Evolutionary conservation across 805 yeast species (phyloP).

Genomic region (Yamadazyma endophytica): DNA sequence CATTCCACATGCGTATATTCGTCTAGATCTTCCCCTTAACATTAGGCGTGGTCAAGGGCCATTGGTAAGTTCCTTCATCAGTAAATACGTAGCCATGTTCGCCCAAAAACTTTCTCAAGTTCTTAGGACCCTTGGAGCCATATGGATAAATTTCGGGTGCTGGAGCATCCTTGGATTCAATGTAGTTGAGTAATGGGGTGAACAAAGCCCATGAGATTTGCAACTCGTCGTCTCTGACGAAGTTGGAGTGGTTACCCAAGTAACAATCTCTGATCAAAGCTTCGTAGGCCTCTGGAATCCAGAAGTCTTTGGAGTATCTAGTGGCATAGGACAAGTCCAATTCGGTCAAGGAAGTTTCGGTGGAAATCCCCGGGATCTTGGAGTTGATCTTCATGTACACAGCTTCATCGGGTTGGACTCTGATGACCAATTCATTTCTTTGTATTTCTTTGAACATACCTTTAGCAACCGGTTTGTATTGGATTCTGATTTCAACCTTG

Average conservation of each 20-base stretch:
- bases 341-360: slow-evolving; percentile 79
- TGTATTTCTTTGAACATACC: slow-evolving; percentile 80
- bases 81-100: slow-evolving; percentile 72
- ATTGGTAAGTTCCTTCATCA: slow-evolving; percentile 65
- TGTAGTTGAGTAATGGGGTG: slow-evolving; percentile 80
- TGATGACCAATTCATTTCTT: slow-evolving; percentile 88
- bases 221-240: slow-evolving; percentile 96
- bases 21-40: slow-evolving; percentile 27
- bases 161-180: slow-evolving; percentile 72
- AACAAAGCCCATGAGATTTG: slow-evolving; percentile 90
- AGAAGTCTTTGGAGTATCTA: slow-evolving; percentile 75
- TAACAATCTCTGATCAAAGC: slow-evolving; percentile 87
- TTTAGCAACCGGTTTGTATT: slow-evolving; percentile 79
- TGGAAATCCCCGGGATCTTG: slow-evolving; percentile 88
- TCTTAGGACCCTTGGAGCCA: slow-evolving; percentile 86
- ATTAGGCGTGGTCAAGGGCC: slow-evolving; percentile 76
- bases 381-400: slow-evolving; percentile 90
- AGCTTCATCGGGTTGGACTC: slow-evolving; percentile 94
- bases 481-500: slow-evolving; percentile 92
- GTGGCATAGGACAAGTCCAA: slow-evolving; percentile 81
- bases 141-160: slow-evolving; percentile 70
- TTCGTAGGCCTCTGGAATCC: slow-evolving; percentile 98
- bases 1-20: not conserved
- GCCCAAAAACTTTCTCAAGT: slow-evolving; percentile 55
- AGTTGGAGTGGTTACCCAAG: slow-evolving; percentile 92